phyloP scores from a whole-genome alignment of 345 rosid species.

The Gossypium sturtianum region DNA sequence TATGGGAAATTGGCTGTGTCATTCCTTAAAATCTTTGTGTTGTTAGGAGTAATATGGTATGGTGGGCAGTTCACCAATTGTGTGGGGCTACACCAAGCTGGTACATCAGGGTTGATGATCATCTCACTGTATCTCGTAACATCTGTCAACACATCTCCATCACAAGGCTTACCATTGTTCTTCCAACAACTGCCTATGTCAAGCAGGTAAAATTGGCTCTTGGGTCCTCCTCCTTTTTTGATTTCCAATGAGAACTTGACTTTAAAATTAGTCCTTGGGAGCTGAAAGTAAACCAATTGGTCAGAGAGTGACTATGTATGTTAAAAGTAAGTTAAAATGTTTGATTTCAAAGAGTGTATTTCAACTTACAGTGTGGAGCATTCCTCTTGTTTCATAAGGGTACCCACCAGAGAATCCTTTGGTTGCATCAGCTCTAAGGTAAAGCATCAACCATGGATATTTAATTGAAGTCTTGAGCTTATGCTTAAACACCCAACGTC shows the following conservation, averaged over 20 bases:
- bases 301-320: too few species aligned
- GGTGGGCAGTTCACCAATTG: slow-evolving; percentile 46
- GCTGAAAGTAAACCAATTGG: slow-evolving; percentile 34
- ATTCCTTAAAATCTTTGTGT: slow-evolving; percentile 43
- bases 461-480: slow-evolving; percentile 60
- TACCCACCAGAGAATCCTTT: slow-evolving; percentile 70
- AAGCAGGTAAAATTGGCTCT: slow-evolving; percentile 67
- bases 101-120: slow-evolving; percentile 56
- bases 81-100: slow-evolving; percentile 46
- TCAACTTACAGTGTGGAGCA: slow-evolving; percentile 56
- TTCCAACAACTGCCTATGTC: slow-evolving; percentile 93
- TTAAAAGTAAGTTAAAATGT: too few species aligned
- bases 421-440: slow-evolving; percentile 86
- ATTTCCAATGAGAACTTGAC: slow-evolving; percentile 52
- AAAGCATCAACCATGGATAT: slow-evolving; percentile 91
- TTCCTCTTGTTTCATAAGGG: slow-evolving; percentile 73
- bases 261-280: slow-evolving; percentile 63
- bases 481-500: slow-evolving; percentile 67
- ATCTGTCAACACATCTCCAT: slow-evolving; percentile 60
- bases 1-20: slow-evolving; percentile 47
- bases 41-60: slow-evolving; percentile 45
- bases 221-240: slow-evolving; percentile 68
- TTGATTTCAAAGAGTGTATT: too few species aligned
- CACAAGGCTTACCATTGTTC: slow-evolving; percentile 59
- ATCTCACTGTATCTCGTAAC: slow-evolving; percentile 75